Conservation (phyloP, 257 asterid genomes). For the Solanum etuberosum region DNA sequence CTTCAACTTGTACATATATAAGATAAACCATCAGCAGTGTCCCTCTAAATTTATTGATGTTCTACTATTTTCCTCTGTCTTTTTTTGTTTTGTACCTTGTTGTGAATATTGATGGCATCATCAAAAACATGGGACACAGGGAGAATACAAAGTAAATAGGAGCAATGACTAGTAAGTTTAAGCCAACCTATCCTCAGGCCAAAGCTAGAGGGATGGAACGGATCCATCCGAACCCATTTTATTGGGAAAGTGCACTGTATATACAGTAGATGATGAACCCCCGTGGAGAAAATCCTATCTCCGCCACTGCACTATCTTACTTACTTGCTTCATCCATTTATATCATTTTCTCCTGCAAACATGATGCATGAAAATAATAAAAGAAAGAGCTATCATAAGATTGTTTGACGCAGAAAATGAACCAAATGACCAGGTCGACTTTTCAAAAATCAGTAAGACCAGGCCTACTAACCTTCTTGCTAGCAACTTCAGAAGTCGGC, state of each 20-base stretch:
- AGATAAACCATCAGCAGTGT: background rate
- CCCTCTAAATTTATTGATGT: background rate
- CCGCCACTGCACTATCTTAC: background rate
- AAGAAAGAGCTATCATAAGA: background rate
- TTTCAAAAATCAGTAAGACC: background rate
- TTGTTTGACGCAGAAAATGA: background rate
- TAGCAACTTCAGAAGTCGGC: background rate
- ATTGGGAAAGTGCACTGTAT: background rate
- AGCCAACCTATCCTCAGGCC: background rate
- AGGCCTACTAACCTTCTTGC: background rate
- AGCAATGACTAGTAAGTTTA: background rate
- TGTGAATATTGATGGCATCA: background rate
- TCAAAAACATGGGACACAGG: background rate
- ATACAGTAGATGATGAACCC: background rate
- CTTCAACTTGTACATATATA: background rate
- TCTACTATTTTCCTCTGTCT: background rate
- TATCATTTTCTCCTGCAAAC: background rate
- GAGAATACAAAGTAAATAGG: background rate
- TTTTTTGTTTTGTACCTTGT: background rate
- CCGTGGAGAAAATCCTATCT: background rate
- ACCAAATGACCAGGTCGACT: background rate
- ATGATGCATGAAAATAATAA: background rate
- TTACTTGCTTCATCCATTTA: background rate
- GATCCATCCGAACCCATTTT: background rate
- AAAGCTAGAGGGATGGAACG: background rate